Conservation (phyloP, 2,329 filamentous ascomycete species). For the Pseudogymnoascus destructans region DNA sequence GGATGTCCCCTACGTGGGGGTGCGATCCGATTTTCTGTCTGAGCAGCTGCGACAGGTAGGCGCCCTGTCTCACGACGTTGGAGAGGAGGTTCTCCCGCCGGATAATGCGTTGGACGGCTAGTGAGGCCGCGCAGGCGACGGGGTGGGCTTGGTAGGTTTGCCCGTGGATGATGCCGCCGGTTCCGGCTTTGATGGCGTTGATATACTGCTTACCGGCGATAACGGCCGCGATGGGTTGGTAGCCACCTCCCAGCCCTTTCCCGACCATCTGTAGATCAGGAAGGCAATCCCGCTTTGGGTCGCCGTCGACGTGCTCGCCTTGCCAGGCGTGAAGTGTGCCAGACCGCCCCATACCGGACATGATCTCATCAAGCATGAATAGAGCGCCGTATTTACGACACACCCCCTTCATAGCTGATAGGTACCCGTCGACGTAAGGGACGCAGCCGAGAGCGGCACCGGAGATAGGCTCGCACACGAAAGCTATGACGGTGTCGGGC, state of each 20-base stretch:
- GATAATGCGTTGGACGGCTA: conserved; percentile 50
- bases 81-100: conserved; percentile 41
- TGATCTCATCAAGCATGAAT: conserved; percentile 65
- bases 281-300: conserved; percentile 16
- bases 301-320: conserved; percentile 30
- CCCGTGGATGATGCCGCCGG: conserved; percentile 23
- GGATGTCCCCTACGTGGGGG: conserved; percentile 44
- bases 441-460: conserved; percentile 60
- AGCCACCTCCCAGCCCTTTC: conserved; percentile 54
- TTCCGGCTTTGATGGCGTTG: conserved; percentile 22
- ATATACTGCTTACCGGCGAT: conserved; percentile 41
- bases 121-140: conserved; percentile 44
- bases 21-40: conserved; percentile 31
- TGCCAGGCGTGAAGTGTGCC: conserved; percentile 44
- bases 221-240: conserved; percentile 46
- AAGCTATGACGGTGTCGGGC: conserved; percentile 49
- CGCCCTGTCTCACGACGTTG: conserved; percentile 44
- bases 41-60: conserved; percentile 33
- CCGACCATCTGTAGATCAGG: conserved; percentile 56
- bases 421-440: conserved; percentile 52
- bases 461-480: conserved; percentile 54
- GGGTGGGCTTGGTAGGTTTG: conserved; percentile 53
- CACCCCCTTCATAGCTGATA: conserved; percentile 51
- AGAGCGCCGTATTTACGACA: conserved; percentile 61
- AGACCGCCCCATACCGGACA: conserved; percentile 43